phyloP scores from a whole-genome alignment of 2,329 filamentous ascomycete species.

The Aphanocladium album region DNA sequence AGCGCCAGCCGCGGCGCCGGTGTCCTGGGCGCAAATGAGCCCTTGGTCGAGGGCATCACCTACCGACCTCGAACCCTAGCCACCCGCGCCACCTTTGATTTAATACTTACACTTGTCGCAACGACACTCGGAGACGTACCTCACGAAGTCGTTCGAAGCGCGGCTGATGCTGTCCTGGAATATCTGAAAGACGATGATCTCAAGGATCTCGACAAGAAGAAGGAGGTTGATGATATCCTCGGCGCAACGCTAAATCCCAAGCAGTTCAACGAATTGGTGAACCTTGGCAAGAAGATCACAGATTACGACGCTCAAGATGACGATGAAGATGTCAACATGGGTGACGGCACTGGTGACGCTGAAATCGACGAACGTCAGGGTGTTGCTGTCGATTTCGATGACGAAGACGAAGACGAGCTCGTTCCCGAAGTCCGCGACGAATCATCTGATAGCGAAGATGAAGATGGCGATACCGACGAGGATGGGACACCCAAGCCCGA shows the following conservation, averaged over 20 bases:
- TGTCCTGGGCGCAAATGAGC: conserved; percentile 77
- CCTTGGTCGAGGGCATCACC: conserved; percentile 82
- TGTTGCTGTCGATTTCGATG: conserved; percentile 93
- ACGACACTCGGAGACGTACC: conserved; percentile 87
- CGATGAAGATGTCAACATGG: conserved; percentile 78
- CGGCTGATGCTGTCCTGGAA: conserved; percentile 86
- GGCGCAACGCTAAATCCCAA: conserved; percentile 78
- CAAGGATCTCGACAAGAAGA: conserved; percentile 98
- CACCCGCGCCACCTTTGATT: conserved; percentile 87
- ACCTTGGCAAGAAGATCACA: conserved; percentile 96
- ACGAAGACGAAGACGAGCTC: conserved; percentile 73
- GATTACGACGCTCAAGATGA: conserved; percentile 97
- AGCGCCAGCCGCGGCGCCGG: conserved; percentile 63
- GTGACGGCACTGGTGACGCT: conserved; percentile 53
- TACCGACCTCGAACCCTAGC: conserved; percentile 89
- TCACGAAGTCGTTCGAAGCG: conserved; percentile 85
- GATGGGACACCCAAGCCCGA: conserved; percentile 46
- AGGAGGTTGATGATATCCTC: conserved; percentile 89
- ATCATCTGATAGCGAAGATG: conserved; percentile 75
- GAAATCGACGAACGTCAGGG: conserved; percentile 93
- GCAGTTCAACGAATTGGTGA: conserved; percentile 94
- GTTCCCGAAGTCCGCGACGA: conserved; percentile 86
- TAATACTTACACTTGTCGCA: conserved; percentile 88
- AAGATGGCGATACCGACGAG: conserved; percentile 56
- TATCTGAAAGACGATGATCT: conserved; percentile 90